Base-by-base conservation (phyloP, 768 basidiomycete genomes). In the Russula emetica region DNA sequence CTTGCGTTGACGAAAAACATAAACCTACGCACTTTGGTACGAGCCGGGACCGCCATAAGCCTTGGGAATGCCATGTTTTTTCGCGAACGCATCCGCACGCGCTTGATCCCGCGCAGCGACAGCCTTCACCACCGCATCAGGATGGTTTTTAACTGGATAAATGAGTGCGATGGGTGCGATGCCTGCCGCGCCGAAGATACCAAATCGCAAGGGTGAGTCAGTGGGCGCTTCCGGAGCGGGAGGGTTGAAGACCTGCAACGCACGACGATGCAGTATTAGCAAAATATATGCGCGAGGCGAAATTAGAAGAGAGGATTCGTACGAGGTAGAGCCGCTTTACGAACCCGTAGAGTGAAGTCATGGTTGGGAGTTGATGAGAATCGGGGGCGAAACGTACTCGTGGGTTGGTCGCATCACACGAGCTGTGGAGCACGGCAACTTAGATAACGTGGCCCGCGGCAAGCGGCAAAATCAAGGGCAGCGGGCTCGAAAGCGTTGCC, bases 91-190 rank as follows among this genome's bases (percentile, higher is more conserved):
- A 52, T 78, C 70, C 2, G 84, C 87, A 30, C 71, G 75, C 7
- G 63, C 66, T 22, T 78, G 72, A 70, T 79, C 80, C n/a, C 87
- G 77, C 5, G 87, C 82, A 1, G 85, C 86, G 5, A 88, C 78
- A 2, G 81, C 86, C 47, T 78, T 74, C 0, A 88, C 72, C 13
- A 81, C 77, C 1, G 79, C 83, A 63, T 85, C 87, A 0, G 82
- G 74, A 60, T 87, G 86, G 59, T 74, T 79, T 58, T 73, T 77
- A 0, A 79, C 81, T 8, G 86, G 84, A 2, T 64, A 62, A 40
- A 87, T 77, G 20, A 85, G 72, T 8, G 81, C 84, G 9, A 62
- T 47, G 5, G 71, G 83, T 0, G 80, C 83, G 28, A 86, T 85
- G 36, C 68, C 73, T 1, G 85, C 84, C 2, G 85, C 83, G 85